phyloP scores from a whole-genome alignment of 306 rosid genomes.

The Vigna reflexopilosa region DNA sequence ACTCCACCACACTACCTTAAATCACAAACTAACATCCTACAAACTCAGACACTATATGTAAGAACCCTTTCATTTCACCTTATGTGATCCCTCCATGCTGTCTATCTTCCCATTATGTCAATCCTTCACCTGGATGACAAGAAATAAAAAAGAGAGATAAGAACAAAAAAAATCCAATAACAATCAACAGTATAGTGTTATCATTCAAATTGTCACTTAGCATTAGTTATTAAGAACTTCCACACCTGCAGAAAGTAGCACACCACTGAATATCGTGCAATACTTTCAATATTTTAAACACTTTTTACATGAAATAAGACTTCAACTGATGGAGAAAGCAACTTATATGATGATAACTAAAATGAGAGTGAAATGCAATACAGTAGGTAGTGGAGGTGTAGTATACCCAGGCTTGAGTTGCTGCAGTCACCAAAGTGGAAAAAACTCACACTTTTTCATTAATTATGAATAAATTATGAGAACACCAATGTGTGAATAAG shows the following conservation, averaged over 20 bases:
- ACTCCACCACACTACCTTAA: too few species aligned
- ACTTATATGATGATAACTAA: conserved; percentile 17
- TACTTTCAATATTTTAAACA: conserved; percentile 70
- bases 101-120: conserved; percentile 85
- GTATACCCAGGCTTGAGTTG: too few species aligned
- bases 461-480: too few species aligned
- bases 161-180: conserved; percentile 30
- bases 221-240: conserved; percentile 35
- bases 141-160: conserved; percentile 41
- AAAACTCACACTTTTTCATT: too few species aligned
- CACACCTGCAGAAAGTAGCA: conserved; percentile 96
- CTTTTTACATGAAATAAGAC: too few species aligned
- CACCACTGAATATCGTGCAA: conserved; percentile 99
- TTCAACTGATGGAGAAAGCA: too few species aligned
- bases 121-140: conserved; percentile 76
- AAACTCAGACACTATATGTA: too few species aligned
- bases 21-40: too few species aligned
- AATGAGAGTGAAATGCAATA: conserved; percentile 16
- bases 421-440: too few species aligned
- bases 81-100: too few species aligned
- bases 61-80: too few species aligned
- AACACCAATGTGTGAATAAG: too few species aligned
- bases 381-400: not conserved
- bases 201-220: conserved; percentile 33
- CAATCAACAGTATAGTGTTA: conserved; percentile 25